These are phyloP conservation scores for Chlorella sp. DNA, from an alignment of 139 green algal species.

Conservation along the genomic window DNA sequence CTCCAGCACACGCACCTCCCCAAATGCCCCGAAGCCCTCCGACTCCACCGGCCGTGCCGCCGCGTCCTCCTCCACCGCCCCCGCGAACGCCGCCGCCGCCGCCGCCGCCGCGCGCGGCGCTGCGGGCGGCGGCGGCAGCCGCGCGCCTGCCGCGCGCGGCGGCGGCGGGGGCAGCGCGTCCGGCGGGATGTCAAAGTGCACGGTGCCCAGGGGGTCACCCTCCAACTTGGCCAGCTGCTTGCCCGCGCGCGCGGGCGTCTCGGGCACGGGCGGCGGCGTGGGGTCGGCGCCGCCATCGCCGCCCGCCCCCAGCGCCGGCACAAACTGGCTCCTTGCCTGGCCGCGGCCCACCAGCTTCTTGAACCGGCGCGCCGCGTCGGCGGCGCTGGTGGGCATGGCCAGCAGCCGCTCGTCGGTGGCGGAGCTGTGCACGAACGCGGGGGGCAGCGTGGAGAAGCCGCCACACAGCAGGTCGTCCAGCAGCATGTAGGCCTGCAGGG, in stretches of 20 bases:
- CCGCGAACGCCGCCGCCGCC: conserved; percentile 25
- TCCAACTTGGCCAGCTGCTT: conserved; percentile 14
- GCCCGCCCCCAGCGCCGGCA: not conserved
- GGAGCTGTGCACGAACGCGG: conserved; percentile 39
- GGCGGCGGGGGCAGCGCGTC: conserved; percentile 49
- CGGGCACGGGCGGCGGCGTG: conserved; percentile 6
- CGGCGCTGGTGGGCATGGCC: conserved; percentile 19
- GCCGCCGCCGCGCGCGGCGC: not conserved
- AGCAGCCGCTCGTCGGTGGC: conserved; percentile 30
- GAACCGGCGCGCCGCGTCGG: conserved; percentile 24
- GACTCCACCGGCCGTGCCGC: conserved; percentile 4
- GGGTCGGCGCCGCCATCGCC: not conserved
- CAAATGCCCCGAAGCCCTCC: conserved; percentile 26
- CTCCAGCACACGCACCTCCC: conserved; percentile 16
- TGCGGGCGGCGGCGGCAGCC: not conserved
- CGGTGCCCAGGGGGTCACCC: conserved; percentile 21
- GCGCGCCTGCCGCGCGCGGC: conserved; percentile 13
- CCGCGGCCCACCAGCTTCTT: conserved; percentile 23
- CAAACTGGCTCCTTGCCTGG: not conserved
- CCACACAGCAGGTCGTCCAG: conserved; percentile 29
- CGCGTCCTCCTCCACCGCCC: conserved; percentile 8
- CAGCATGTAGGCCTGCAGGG: conserved; percentile 12
- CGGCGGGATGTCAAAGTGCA: conserved; percentile 45
- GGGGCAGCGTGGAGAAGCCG: conserved; percentile 28
- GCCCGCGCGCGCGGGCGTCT: conserved; percentile 23